These are phyloP conservation scores for Lonicera japonica DNA, from an alignment of 129 eudicot species.

Conservation along the genomic window DNA sequence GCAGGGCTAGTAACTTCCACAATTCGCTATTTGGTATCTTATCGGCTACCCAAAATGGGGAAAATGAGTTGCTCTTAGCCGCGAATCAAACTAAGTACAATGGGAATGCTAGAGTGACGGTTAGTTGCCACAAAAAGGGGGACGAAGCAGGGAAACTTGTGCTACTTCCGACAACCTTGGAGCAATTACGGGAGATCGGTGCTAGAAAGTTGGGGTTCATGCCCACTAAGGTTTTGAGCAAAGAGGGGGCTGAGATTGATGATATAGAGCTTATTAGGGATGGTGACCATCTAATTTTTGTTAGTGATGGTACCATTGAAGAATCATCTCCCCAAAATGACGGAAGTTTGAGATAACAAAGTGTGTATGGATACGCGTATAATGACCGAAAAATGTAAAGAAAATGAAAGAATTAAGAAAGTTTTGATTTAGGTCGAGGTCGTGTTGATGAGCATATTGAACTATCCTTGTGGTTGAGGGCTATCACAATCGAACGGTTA, in stretches of 20 bases:
- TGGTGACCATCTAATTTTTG: conserved; percentile 78
- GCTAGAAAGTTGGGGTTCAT: conserved; percentile 43
- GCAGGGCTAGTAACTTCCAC: conserved; percentile 49
- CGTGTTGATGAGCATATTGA: too few species aligned
- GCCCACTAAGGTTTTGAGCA: conserved; percentile 34
- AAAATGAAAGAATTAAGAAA: too few species aligned
- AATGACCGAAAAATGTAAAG: too few species aligned
- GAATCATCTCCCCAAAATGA: conserved; percentile 4
- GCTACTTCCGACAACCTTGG: conserved; percentile 58
- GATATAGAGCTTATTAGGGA: conserved; percentile 70
- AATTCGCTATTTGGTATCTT: conserved; percentile 84
- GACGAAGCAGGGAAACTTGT: conserved; percentile 68
- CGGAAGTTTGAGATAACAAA: conserved; percentile 3
- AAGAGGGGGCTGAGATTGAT: conserved; percentile 75
- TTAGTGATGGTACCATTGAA: conserved; percentile 18
- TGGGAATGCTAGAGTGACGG: conserved; percentile 32
- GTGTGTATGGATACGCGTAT: too few species aligned
- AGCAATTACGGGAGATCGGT: conserved; percentile 46
- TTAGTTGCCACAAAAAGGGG: conserved; percentile 64
- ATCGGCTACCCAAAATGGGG: conserved; percentile 46
- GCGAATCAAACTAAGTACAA: conserved; percentile 7
- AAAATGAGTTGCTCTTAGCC: conserved; percentile 22
- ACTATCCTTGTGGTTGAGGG: too few species aligned
- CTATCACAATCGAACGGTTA: too few species aligned
- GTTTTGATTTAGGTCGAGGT: too few species aligned